Evolutionary conservation across 768 basidiomycete genomes (phyloP).

Genomic region (Hygrocybe coccinea): DNA sequence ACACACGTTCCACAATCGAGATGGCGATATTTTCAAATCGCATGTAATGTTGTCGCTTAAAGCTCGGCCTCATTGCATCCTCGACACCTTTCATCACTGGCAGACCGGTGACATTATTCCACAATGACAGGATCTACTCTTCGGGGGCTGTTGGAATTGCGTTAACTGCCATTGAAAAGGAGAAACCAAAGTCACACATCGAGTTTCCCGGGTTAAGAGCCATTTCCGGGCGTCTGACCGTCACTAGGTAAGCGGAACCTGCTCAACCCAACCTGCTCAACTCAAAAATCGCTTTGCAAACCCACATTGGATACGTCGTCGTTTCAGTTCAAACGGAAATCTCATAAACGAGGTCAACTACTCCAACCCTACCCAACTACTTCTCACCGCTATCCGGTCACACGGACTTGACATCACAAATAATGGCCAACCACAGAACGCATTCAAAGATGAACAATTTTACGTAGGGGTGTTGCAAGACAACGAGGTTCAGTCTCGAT

Average conservation of each 20-base stretch:
- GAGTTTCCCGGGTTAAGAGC: slow-evolving; percentile 39
- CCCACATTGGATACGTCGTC: not conserved
- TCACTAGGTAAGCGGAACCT: slow-evolving; percentile 56
- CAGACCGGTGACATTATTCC: slow-evolving; percentile 63
- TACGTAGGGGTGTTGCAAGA: slow-evolving; percentile 44
- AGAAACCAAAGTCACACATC: slow-evolving; percentile 14
- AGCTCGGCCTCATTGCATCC: slow-evolving; percentile 54
- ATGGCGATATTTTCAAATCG: not conserved
- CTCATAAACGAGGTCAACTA: slow-evolving; percentile 56
- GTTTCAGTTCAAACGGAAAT: slow-evolving; percentile 62
- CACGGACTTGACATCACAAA: slow-evolving; percentile 20
- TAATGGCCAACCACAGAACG: slow-evolving; percentile 8
- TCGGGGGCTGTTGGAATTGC: slow-evolving; percentile 71
- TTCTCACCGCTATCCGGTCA: slow-evolving; percentile 48
- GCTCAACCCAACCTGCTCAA: too few relatives aligned
- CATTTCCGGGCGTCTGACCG: slow-evolving; percentile 43
- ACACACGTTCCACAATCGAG: not conserved
- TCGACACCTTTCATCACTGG: slow-evolving; percentile 81
- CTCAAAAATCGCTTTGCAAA: not conserved
- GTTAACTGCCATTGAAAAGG: slow-evolving; percentile 20
- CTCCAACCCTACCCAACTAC: slow-evolving; percentile 55
- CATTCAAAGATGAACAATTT: slow-evolving; percentile 52
- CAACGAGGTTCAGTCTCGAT: slow-evolving; percentile 24
- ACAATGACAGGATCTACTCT: slow-evolving; percentile 49
- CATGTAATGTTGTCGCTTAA: not conserved